These are phyloP conservation scores for Candida koratica DNA, from an alignment of 805 yeast species.

Conservation along the genomic window DNA sequence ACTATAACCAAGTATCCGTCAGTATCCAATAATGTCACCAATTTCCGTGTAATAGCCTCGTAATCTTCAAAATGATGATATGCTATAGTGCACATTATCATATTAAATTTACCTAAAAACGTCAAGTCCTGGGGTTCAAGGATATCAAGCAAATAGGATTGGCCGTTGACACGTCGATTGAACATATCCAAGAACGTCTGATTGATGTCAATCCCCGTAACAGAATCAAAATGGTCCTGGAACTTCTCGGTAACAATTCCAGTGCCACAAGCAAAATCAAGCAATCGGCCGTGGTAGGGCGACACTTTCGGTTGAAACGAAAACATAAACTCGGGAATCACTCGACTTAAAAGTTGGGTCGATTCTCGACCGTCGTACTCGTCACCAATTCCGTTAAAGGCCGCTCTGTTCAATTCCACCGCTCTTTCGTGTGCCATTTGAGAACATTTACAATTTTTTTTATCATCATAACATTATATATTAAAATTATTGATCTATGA, in stretches of 20 bases:
- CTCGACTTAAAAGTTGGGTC: slow-evolving; percentile 8
- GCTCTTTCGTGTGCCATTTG: slow-evolving; percentile 20
- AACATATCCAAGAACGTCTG: slow-evolving; percentile 17
- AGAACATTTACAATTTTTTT: no score
- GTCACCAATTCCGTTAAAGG: slow-evolving; percentile 6
- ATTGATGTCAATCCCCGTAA: slow-evolving; percentile 36
- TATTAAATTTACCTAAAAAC: slow-evolving; percentile 26
- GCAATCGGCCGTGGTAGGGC: slow-evolving; percentile 8
- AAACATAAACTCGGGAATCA: slow-evolving; percentile 7
- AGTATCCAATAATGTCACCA: slow-evolving; percentile 29
- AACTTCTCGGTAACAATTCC: slow-evolving; percentile 33
- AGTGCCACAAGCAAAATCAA: slow-evolving; percentile 46
- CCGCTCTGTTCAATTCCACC: slow-evolving; percentile 19
- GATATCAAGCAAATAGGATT: slow-evolving; percentile 22
- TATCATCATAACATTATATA: slow-evolving; percentile 9
- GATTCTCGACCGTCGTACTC: slow-evolving; percentile 23
- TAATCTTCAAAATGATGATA: slow-evolving; percentile 39
- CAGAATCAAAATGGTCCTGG: slow-evolving; percentile 20
- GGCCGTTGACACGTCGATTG: slow-evolving; percentile 7
- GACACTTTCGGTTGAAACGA: background rate
- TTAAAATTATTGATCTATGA: slow-evolving; percentile 6
- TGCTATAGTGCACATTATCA: slow-evolving; percentile 33
- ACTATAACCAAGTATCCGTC: slow-evolving; percentile 34
- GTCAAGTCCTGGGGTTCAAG: slow-evolving; percentile 18
- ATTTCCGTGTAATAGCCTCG: slow-evolving; percentile 24